These are phyloP conservation scores for Penicillium soppii DNA, from an alignment of 495 filamentous ascomycete species.

Conservation along the genomic window DNA sequence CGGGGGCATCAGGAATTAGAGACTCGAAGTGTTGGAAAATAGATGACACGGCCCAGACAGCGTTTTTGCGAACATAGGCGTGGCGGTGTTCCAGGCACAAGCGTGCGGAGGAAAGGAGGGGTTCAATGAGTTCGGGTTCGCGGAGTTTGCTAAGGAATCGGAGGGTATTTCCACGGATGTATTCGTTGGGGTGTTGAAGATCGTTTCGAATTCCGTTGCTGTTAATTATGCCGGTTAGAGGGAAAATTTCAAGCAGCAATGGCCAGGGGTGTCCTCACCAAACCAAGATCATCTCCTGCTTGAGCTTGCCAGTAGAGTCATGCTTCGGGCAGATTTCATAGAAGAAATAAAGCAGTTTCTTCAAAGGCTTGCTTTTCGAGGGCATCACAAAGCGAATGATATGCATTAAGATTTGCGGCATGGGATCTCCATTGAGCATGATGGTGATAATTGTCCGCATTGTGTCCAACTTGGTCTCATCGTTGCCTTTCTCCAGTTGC, in stretches of 20 bases:
- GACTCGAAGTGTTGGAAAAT: slow-evolving; percentile 90
- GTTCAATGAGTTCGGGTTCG: slow-evolving; percentile 94
- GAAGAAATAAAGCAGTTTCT: slow-evolving; percentile 98
- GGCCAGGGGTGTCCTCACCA: slow-evolving; percentile 61
- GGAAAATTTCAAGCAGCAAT: not conserved
- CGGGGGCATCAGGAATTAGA: slow-evolving; percentile 93
- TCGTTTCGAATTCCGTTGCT: slow-evolving; percentile 99
- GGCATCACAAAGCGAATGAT: slow-evolving; percentile 99
- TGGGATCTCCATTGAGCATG: slow-evolving; percentile 97
- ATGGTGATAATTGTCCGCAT: slow-evolving; percentile 97
- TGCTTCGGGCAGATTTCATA: slow-evolving; percentile 98
- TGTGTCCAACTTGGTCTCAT: slow-evolving; percentile 95
- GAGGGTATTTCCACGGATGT: slow-evolving; percentile 92
- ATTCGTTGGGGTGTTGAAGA: slow-evolving; percentile 96
- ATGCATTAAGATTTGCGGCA: slow-evolving; percentile 95
- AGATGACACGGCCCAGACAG: slow-evolving; percentile 89
- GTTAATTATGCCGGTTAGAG: slow-evolving; percentile 20
- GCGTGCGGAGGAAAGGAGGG: slow-evolving; percentile 86
- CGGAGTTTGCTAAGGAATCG: slow-evolving; percentile 96
- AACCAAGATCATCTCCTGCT: slow-evolving; percentile 99
- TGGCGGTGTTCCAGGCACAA: slow-evolving; percentile 93
- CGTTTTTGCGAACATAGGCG: slow-evolving; percentile 97
- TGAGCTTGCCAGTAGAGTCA: slow-evolving; percentile 86
- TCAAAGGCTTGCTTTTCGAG: slow-evolving; percentile 90
- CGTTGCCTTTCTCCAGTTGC: slow-evolving; percentile 94